Evolutionary conservation across 371 early-diverging fungal genomes (phyloP).

Genomic region (Apophysomyces variabilis): DNA sequence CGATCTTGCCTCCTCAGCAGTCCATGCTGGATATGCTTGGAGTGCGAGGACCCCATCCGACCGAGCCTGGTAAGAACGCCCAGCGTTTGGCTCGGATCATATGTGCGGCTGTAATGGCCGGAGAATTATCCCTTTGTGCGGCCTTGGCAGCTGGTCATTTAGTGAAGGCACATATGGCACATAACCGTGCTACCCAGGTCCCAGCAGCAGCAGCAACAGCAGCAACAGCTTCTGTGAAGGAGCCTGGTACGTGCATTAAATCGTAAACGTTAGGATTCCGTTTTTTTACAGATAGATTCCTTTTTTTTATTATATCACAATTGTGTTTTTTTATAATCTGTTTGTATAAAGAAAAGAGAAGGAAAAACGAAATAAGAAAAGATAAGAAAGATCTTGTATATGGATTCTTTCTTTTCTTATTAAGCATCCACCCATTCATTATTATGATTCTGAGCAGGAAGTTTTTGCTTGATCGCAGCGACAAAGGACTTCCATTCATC

Average conservation of each 20-base stretch:
- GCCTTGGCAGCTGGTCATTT: constrained; percentile 87
- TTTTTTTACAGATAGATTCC: background rate
- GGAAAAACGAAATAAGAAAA: constrained; percentile 3
- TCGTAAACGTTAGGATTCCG: background rate
- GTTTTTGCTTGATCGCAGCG: constrained; percentile 9
- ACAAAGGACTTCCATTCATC: constrained; percentile 21
- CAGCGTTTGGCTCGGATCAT: constrained; percentile 88
- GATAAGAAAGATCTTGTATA: background rate
- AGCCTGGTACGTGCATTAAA: constrained; percentile 3
- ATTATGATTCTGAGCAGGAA: constrained; percentile 19
- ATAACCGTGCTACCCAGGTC: constrained; percentile 65
- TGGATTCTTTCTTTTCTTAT: background rate
- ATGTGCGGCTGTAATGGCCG: constrained; percentile 94
- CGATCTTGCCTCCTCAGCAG: constrained; percentile 86
- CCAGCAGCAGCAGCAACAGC: too few relatives aligned
- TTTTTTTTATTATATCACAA: background rate
- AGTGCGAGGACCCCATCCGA: constrained; percentile 82
- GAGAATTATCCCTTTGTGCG: constrained; percentile 88
- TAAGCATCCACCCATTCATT: background rate
- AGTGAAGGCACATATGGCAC: constrained; percentile 85
- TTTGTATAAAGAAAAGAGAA: constrained; percentile 11
- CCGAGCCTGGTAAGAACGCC: constrained; percentile 84
- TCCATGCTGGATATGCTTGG: constrained; percentile 89
- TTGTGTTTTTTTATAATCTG: background rate
- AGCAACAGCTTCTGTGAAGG: background rate